phyloP scores from a whole-genome alignment of 345 rosid genomes.

The Aethionema arabicum region DNA sequence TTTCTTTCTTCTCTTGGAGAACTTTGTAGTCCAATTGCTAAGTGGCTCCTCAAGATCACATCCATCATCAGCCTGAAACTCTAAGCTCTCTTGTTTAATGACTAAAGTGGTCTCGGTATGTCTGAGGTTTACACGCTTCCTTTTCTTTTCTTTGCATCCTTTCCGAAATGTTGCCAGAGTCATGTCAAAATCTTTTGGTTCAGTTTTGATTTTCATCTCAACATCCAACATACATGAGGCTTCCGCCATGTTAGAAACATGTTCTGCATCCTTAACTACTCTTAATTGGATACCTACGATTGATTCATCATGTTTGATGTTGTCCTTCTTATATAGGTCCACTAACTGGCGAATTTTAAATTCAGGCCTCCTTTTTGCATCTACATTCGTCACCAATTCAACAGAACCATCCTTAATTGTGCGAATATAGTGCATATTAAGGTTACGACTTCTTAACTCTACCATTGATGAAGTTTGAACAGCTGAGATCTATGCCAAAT shows the following conservation, averaged over 20 bases:
- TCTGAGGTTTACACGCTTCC: constrained; percentile 37
- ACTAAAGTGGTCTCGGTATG: constrained; percentile 19
- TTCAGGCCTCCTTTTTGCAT: constrained; percentile 42
- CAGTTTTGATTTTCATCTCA: constrained; percentile 20
- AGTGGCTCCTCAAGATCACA: constrained; percentile 56
- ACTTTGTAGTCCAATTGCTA: constrained; percentile 44
- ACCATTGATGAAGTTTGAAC: constrained; percentile 31
- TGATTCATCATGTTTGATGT: constrained; percentile 5
- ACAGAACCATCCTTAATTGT: constrained; percentile 42
- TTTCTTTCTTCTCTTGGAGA: constrained; percentile 41
- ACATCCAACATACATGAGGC: constrained; percentile 28
- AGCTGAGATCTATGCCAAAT: neutral
- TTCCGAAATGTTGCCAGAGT: constrained; percentile 56
- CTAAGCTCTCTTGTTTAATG: constrained; percentile 26
- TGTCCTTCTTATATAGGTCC: constrained; percentile 41
- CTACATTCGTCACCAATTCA: constrained; percentile 38
- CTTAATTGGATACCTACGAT: constrained; percentile 30
- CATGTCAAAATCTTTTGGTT: constrained; percentile 37
- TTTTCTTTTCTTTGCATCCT: constrained; percentile 55
- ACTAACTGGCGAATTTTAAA: constrained; percentile 46
- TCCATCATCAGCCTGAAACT: constrained; percentile 37
- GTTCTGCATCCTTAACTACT: constrained; percentile 32
- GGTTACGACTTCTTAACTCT: constrained; percentile 54
- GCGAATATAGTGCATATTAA: constrained; percentile 46
- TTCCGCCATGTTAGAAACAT: constrained; percentile 22